These are phyloP conservation scores for Zopfochytrium polystomum DNA, from an alignment of 371 early-diverging fungal species.

Conservation along the genomic window DNA sequence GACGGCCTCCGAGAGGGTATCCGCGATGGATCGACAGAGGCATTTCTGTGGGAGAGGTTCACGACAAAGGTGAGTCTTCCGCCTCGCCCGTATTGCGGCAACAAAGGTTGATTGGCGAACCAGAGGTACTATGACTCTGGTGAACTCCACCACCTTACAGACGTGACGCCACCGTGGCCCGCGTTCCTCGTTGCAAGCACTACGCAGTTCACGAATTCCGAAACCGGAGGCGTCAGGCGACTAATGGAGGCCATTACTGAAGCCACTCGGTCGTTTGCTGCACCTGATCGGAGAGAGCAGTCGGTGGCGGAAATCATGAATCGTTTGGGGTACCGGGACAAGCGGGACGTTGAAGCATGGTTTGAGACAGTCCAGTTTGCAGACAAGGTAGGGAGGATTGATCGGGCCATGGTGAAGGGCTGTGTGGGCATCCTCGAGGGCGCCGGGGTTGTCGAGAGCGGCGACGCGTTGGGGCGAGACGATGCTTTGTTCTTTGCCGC, in stretches of 20 bases:
- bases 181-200: conserved; percentile 74
- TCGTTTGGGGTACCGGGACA: conserved; percentile 61
- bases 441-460: conserved; percentile 55
- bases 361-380: conserved; percentile 66
- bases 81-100: too few relatives aligned
- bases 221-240: conserved; percentile 6
- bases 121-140: conserved; percentile 68
- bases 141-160: conserved; percentile 67
- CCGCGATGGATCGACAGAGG: conserved; percentile 59
- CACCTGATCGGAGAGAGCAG: not conserved
- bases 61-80: conserved; percentile 61
- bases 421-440: conserved; percentile 54
- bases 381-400: conserved; percentile 47
- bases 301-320: conserved; percentile 50
- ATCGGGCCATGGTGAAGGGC: conserved; percentile 47
- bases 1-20: conserved; percentile 72
- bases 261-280: not conserved
- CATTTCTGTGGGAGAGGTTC: conserved; percentile 83
- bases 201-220: conserved; percentile 34
- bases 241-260: not conserved
- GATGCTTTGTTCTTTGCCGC: too few relatives aligned
- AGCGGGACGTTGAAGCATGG: conserved; percentile 70
- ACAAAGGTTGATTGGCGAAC: too few relatives aligned
- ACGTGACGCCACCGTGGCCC: conserved; percentile 85
- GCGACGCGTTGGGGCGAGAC: too few relatives aligned